phyloP scores from a whole-genome alignment of 2,329 filamentous ascomycete genomes.

The Mycocentrospora acerina region DNA sequence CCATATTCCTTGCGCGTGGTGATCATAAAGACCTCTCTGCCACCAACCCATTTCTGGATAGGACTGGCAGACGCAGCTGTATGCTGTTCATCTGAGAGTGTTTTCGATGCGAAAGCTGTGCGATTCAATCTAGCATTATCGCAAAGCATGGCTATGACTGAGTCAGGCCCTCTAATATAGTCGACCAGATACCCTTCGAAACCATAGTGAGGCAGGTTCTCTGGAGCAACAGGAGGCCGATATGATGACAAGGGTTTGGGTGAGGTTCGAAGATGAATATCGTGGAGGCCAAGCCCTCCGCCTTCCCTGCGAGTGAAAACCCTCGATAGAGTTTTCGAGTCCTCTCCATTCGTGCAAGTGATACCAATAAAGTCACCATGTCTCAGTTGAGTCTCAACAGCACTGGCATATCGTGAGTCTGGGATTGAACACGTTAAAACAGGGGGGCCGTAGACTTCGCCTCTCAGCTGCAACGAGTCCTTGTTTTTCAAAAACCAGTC shows the following conservation, averaged over 20 bases:
- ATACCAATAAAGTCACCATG: conserved; percentile 61
- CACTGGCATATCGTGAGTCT: conserved; percentile 65
- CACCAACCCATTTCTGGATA: conserved; percentile 71
- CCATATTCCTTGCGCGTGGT: conserved; percentile 79
- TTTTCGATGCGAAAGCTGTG: conserved; percentile 64
- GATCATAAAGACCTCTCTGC: conserved; percentile 57
- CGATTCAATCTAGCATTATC: conserved; percentile 68
- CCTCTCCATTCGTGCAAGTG: conserved; percentile 72
- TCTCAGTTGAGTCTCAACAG: conserved; percentile 60
- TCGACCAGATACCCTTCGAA: conserved; percentile 82
- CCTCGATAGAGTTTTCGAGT: conserved; percentile 72
- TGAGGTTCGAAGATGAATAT: conserved; percentile 70
- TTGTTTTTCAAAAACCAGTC: conserved; percentile 78
- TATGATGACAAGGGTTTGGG: conserved; percentile 58
- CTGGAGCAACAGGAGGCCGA: conserved; percentile 54
- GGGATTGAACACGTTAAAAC: conserved; percentile 79
- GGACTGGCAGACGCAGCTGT: conserved; percentile 61
- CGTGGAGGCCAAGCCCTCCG: conserved; percentile 64
- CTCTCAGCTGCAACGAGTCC: conserved; percentile 61
- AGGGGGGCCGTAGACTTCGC: conserved; percentile 77
- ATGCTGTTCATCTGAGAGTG: conserved; percentile 68
- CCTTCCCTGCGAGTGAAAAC: conserved; percentile 56
- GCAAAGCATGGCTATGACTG: conserved; percentile 87
- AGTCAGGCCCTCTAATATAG: conserved; percentile 74
- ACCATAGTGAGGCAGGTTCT: conserved; percentile 61